Evolutionary conservation across 768 basidiomycete genomes (phyloP).

Genomic region (Tylopilus rubrobrunneus): DNA sequence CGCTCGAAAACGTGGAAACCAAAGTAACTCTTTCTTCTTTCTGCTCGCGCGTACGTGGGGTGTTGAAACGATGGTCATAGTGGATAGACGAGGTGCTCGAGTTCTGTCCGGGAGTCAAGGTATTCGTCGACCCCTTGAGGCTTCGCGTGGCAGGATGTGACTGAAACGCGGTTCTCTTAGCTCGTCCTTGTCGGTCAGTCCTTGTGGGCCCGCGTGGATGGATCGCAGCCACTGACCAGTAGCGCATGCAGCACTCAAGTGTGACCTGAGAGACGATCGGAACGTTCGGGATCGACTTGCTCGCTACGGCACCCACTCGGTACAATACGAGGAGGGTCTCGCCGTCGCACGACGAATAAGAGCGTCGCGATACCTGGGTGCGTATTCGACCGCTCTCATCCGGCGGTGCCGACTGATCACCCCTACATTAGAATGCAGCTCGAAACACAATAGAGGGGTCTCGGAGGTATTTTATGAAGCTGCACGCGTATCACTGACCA

Average conservation of each 20-base stretch:
- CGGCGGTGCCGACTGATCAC: background rate
- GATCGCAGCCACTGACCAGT: constrained; percentile 9
- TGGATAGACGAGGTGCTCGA: constrained; percentile 93
- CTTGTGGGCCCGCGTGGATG: background rate
- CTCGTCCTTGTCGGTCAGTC: constrained; percentile 84
- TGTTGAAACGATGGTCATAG: constrained; percentile 38
- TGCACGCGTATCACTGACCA: constrained; percentile 77
- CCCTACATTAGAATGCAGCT: constrained; percentile 75
- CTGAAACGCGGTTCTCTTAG: constrained; percentile 34
- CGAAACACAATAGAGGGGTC: constrained; percentile 95
- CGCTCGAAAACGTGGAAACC: constrained; percentile 91
- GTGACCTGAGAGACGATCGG: constrained; percentile 87
- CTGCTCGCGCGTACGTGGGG: background rate
- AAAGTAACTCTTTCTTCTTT: constrained; percentile 49
- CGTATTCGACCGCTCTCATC: constrained; percentile 20
- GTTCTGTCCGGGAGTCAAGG: constrained; percentile 94
- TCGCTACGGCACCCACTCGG: constrained; percentile 63
- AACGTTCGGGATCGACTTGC: constrained; percentile 67
- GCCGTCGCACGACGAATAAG: constrained; percentile 87
- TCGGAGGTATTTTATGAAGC: constrained; percentile 91
- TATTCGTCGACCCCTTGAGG: constrained; percentile 29
- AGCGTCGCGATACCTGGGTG: constrained; percentile 89
- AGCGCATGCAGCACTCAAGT: constrained; percentile 72
- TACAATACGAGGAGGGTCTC: constrained; percentile 92
- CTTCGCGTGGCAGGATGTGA: background rate